These are phyloP conservation scores for Hamamelis virginiana DNA, from an alignment of 164 flowering plant species.

Conservation along the genomic window DNA sequence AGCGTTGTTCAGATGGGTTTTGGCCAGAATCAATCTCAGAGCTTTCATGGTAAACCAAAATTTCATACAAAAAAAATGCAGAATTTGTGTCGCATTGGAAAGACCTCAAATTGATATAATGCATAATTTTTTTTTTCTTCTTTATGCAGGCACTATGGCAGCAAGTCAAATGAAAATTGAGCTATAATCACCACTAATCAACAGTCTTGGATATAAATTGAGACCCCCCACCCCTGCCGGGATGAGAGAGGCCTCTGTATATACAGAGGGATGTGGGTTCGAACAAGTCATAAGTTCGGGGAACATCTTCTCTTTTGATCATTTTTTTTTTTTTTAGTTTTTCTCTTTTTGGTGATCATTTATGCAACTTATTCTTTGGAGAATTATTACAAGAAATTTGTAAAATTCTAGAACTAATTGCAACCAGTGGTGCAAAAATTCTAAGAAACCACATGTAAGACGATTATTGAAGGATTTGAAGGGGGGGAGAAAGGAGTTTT, in stretches of 20 bases:
- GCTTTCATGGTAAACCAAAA: conserved; percentile 6
- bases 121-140: background rate
- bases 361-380: conserved; percentile 38
- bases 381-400: conserved; percentile 31
- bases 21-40: conserved; percentile 51
- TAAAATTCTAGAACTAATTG: conserved; percentile 43
- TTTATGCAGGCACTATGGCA: conserved; percentile 54
- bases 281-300: conserved; percentile 4
- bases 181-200: conserved; percentile 33
- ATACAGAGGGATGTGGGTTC: conserved; percentile 28
- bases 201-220: conserved; percentile 17
- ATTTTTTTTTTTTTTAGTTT: background rate
- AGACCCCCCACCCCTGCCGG: conserved; percentile 22
- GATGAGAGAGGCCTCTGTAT: conserved; percentile 42
- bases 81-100: background rate
- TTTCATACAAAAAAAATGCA: background rate
- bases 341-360: conserved; percentile 24
- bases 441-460: conserved; percentile 39
- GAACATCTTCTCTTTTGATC: conserved; percentile 15
- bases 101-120: background rate
- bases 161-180: conserved; percentile 61
- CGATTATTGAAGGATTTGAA: conserved; percentile 7
- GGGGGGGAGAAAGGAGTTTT: conserved; percentile 2
- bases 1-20: conserved; percentile 89
- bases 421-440: conserved; percentile 32